Base-by-base conservation (phyloP, 75 land plant species). In the Sequoiadendron giganteum region DNA sequence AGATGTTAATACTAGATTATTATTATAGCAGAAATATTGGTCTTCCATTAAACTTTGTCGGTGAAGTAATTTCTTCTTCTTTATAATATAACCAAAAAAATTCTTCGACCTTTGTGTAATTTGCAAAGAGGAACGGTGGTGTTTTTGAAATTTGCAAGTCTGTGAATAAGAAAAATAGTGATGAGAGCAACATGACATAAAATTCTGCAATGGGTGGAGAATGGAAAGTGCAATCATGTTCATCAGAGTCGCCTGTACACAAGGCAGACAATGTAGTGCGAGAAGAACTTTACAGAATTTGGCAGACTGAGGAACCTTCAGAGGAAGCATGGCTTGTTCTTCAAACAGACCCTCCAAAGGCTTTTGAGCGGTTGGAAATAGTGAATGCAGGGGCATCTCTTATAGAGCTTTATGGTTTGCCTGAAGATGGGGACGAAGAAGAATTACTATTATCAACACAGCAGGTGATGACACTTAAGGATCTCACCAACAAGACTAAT, bases 401-500 rank as follows among this genome's bases (percentile, higher is more conserved):
- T 19, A 34, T 90, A 25, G 91, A 90, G 47, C 70, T 90, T 5
- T 85, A 85, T 86, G 91, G 91, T 28, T 65, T 88, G 84, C 87
- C 85, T 39, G 91, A 88, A 40, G 85, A 90, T 19, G 78, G 48
- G 13, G 16, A 10, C 36, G 61, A 49, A 14, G 85, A 54, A 3
- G 90, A 85, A 58, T 81, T 90, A 76, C 49, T 90, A 45, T 88
- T 90, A 52, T 90, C 91, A 0, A 81, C 91, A 42, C 91, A 90
- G 58, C 91, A 90, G 91, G 87, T 90, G 58, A 90, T 90, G 91
- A 89, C 87, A 73, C 54, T 88, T 83, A 90, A 90, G 77, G 91
- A 90, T 72, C 86, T 90, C 76, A 80, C 86, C 45, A 88, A 72
- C 87, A 90, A 90, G 47, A 11, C 68, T 48, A 88, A 88, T 43